Evolutionary conservation across 78 protist species (phyloP), one percentile per base, ranked within the genome.

Genomic region (Abeoforma whisleri): DNA sequence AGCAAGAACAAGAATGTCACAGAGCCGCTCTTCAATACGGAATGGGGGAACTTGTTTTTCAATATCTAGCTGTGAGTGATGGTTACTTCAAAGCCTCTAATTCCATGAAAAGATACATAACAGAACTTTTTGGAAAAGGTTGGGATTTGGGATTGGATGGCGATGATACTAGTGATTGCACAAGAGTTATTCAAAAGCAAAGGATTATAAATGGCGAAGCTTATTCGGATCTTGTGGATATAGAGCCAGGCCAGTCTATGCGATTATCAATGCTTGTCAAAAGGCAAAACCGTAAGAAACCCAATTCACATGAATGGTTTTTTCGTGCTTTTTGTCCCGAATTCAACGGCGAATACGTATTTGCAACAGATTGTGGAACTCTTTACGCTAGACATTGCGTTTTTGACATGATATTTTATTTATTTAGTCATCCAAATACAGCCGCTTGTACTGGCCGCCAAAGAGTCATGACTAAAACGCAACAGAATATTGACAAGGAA

Each of bases 291-390:
- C 87, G 80, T 1, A 22, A 36, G 34, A 84, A 84, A 74, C 75
- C 74, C 62, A 84, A 84, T 71, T 31, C 80, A 39, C 87, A 57
- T 62, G 80, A 84, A 30, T 84, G 87, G 87, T 84, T 84, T 30
- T 39, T 84, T 39, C 32, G 25, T 30, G 32, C 80, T 37, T 84
- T 70, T 39, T 39, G 40, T 28, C 39, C 22, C 1, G 72, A 68
- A 31, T 72, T 39, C 22, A 39, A 36, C 1, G 68, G 75, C 5
- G 70, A 84, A 68, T 84, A 84, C 32, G 68, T 2, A 28, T 84
- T 72, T 22, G 31, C 68, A 23, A 84, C 87, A 2, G 87, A 84
- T 48, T 69, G 80, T 62, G 80, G 87, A 40, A 84, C 87, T 0
- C 1, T 39, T 16, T 84, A 36, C 62, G 80, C 23, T 31, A 1